Conservation (phyloP, 2,329 filamentous ascomycete genomes). For the Xylaria sp. region DNA sequence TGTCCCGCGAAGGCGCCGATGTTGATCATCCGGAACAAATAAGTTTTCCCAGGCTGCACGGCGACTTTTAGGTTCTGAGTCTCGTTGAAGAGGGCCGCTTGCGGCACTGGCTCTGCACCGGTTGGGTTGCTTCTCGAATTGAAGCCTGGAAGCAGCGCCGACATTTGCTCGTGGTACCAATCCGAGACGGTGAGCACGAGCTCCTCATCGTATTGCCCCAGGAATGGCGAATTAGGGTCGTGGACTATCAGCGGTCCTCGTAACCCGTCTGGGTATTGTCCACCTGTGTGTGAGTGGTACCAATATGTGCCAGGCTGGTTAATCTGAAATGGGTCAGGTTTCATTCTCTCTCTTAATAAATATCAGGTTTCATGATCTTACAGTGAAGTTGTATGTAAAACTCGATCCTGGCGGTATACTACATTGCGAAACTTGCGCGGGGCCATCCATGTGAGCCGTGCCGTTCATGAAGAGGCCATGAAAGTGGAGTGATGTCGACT, state of each 20-base stretch:
- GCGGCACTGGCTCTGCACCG: slow-evolving; percentile 72
- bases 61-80: slow-evolving; percentile 67
- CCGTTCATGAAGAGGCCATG: slow-evolving; percentile 78
- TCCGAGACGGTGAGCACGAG: slow-evolving; percentile 72
- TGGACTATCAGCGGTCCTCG: slow-evolving; percentile 72
- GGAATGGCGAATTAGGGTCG: slow-evolving; percentile 68
- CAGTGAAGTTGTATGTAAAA: slow-evolving; percentile 76
- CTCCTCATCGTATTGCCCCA: slow-evolving; percentile 69
- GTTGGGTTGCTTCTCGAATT: slow-evolving; percentile 65
- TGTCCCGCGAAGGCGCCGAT: slow-evolving; percentile 76
- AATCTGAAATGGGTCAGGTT: slow-evolving; percentile 51
- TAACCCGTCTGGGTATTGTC: slow-evolving; percentile 77
- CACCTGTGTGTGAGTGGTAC: slow-evolving; percentile 77
- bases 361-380: slow-evolving; percentile 48
- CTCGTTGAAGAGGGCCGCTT: slow-evolving; percentile 77
- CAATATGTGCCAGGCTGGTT: slow-evolving; percentile 79
- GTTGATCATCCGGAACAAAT: slow-evolving; percentile 77
- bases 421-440: slow-evolving; percentile 73
- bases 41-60: slow-evolving; percentile 74
- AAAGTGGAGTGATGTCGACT: slow-evolving; percentile 72
- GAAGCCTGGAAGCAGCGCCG: slow-evolving; percentile 58
- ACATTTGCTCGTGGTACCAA: slow-evolving; percentile 73
- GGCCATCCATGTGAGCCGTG: slow-evolving; percentile 76
- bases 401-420: slow-evolving; percentile 69
- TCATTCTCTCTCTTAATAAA: neutral